Evolutionary conservation across 352 stramenopile species (phyloP).

Genomic region (Blastocystis sp.): DNA sequence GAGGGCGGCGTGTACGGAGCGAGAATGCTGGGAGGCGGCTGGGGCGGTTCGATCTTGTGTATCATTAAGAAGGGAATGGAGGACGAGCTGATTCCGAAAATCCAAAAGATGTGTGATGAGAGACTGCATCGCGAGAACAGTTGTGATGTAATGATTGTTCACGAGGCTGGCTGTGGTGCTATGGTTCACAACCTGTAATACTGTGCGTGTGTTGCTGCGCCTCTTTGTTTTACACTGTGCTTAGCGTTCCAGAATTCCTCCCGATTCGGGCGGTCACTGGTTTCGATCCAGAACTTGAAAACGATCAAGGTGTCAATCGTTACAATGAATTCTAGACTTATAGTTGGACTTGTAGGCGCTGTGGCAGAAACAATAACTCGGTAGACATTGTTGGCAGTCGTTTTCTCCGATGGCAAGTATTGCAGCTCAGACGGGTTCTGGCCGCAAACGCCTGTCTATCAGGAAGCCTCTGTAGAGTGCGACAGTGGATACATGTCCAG

Average conservation of each 20-base stretch:
- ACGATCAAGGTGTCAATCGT: background rate
- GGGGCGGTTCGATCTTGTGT: constrained; percentile 52
- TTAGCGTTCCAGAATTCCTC: background rate
- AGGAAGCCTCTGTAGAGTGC: constrained; percentile 11
- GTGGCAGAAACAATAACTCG: background rate
- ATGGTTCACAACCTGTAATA: background rate
- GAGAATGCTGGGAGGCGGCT: constrained; percentile 51
- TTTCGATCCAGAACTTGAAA: background rate
- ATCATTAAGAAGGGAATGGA: constrained; percentile 51
- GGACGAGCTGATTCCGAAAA: constrained; percentile 38
- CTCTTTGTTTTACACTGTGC: no score
- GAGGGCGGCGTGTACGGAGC: constrained; percentile 40
- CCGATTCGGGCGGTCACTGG: background rate
- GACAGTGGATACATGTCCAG: constrained; percentile 6
- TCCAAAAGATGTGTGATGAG: constrained; percentile 62
- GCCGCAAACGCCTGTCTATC: constrained; percentile 25
- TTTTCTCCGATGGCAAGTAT: background rate
- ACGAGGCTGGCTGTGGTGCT: constrained; percentile 24
- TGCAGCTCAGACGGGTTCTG: constrained; percentile 35
- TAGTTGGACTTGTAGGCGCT: background rate
- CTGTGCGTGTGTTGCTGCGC: no score
- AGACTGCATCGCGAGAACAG: constrained; percentile 11
- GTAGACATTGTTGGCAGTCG: background rate
- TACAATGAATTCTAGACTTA: background rate
- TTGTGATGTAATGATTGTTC: constrained; percentile 54